Conservation (phyloP, 176 grass and related monocot genomes). For the Hordeum marinum region DNA sequence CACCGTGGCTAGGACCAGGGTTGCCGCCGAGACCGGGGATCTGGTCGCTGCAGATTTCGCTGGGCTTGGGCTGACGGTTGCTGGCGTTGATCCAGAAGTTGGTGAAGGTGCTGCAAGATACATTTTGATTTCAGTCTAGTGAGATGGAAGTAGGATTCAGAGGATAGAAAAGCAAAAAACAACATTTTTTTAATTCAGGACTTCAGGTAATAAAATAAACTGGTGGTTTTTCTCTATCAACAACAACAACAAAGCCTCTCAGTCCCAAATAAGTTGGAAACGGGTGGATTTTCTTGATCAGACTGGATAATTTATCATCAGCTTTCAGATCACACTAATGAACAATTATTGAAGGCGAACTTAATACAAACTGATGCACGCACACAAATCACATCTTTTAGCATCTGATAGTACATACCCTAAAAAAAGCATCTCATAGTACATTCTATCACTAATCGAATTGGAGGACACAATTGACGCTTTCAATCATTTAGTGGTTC, state of each 20-base stretch:
- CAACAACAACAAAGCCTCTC: too few relatives aligned
- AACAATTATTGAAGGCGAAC: not conserved
- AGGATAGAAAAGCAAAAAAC: not conserved
- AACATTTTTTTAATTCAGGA: not conserved
- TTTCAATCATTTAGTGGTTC: not conserved
- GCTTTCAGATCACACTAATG: not conserved
- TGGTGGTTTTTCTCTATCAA: not conserved
- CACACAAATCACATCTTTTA: not conserved
- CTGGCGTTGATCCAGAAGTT: constrained; percentile 20
- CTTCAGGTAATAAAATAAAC: not conserved
- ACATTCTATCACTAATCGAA: not conserved
- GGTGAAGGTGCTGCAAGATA: constrained; percentile 29
- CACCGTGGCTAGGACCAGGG: not conserved
- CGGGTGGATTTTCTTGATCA: too few relatives aligned
- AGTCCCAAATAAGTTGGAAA: too few relatives aligned
- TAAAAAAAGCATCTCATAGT: not conserved
- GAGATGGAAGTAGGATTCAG: not conserved
- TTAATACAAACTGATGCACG: not conserved
- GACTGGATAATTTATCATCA: not conserved
- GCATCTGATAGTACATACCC: not conserved
- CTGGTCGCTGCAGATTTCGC: constrained; percentile 1
- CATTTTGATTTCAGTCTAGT: not conserved
- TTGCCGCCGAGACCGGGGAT: not conserved
- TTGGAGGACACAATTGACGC: not conserved
- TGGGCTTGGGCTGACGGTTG: not conserved